Evolutionary conservation across 2,329 filamentous ascomycete species (phyloP), one percentile per base, ranked within the genome.

Genomic region (Talaromyces sp.): DNA sequence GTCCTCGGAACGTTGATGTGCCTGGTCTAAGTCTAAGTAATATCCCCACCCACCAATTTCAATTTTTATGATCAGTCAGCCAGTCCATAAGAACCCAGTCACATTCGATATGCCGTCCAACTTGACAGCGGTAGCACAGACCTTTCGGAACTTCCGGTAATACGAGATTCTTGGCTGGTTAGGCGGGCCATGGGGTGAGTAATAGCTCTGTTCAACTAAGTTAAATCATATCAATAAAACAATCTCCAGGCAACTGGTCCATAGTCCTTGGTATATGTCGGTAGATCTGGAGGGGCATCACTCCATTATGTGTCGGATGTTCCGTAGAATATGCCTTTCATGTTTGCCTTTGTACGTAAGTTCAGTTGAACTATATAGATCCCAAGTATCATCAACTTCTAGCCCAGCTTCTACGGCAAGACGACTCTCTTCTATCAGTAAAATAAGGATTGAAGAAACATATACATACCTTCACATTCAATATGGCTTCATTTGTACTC

Each of bases 401-500:
- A n/a, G 49, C 49, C 11, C 47, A 17, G 27, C 6, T 8, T 50
- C 47, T 50, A 11, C 47, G 17, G 1, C 6, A 31, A 50, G 8
- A 3, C 3, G 11, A 35, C 27, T 35, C 27, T 19, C n/a, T 33
- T 19, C 17, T 54, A 5, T 19, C n/a, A 35, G 5, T 19, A 17
- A 19, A 22, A 8, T 50, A 6, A 31, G 4, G 27, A n/a, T 5
- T 27, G 25, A 50, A 49, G n/a, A 6, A 50, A 50, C 25, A 6
- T 50, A 50, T 22, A 35, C 50, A 37, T 35, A 52, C 3, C 11
- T 13, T 9, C 1, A 17, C 33, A 1, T n/a, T 37, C 7, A 13
- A 56, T n/a, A 56, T 56, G 52, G 33, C 52, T 37, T 56, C 52
- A 22, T 56, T 56, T 7, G 52, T 56, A 15, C 52, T 56, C 10